phyloP scores from a whole-genome alignment of 2,329 filamentous ascomycete species.

The Fusarium pininemorale region DNA sequence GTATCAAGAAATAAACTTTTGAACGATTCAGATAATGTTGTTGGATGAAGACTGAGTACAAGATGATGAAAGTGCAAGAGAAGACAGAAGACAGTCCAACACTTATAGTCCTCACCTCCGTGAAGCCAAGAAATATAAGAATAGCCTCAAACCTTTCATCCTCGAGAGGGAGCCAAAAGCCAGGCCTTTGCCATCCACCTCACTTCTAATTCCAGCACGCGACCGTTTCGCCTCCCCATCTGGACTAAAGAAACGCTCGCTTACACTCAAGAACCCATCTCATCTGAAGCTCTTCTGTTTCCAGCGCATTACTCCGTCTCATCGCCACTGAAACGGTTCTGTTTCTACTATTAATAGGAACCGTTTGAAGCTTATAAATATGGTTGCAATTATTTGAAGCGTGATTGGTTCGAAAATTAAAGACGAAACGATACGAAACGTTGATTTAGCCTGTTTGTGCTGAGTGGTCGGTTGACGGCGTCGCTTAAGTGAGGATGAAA shows the following conservation, averaged over 20 bases:
- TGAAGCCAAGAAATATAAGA: constrained; percentile 5
- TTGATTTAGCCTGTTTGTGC: background rate
- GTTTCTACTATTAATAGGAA: constrained; percentile 8
- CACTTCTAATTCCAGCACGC: background rate
- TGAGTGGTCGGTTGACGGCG: no score
- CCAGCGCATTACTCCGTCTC: no score
- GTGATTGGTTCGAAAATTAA: background rate
- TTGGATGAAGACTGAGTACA: background rate
- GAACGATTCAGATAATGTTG: fast-evolving
- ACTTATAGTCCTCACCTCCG: fast-evolving
- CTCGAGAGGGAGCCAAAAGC: fast-evolving
- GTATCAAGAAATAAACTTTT: background rate
- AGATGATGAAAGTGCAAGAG: background rate
- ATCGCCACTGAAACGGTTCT: background rate
- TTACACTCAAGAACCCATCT: background rate
- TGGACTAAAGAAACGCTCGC: background rate
- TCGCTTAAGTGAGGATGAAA: background rate
- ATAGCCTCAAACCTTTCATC: background rate
- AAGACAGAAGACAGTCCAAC: fast-evolving
- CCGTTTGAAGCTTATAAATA: background rate
- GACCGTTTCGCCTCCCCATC: background rate
- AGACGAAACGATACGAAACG: background rate
- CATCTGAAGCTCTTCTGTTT: background rate
- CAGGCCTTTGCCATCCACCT: background rate
- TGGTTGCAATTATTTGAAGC: fast-evolving